These are phyloP conservation scores for Aspergillus pseudonomiae DNA, from an alignment of 2,329 filamentous ascomycete genomes.

Conservation along the genomic window DNA sequence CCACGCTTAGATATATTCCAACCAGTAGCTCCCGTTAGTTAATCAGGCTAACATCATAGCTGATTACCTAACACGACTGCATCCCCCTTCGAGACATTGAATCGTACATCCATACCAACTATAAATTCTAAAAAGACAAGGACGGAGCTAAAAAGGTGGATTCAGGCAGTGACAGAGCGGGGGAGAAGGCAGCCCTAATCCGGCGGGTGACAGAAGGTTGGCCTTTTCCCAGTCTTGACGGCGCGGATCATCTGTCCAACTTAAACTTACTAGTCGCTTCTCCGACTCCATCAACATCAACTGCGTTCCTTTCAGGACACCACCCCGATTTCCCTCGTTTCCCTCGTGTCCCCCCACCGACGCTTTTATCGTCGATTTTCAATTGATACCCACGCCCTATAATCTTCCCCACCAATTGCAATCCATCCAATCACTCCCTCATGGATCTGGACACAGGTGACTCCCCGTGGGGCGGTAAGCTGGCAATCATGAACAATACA, in stretches of 20 bases:
- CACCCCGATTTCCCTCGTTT: background rate
- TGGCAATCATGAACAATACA: slow-evolving; percentile 31
- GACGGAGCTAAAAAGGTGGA: background rate
- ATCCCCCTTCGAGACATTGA: background rate
- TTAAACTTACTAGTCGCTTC: slow-evolving; percentile 15
- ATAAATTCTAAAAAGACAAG: background rate
- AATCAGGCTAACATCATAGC: background rate
- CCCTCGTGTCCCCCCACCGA: background rate
- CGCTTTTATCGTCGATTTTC: background rate
- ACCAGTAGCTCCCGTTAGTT: background rate
- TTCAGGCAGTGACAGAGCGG: background rate
- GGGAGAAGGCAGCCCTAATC: slow-evolving; percentile 8
- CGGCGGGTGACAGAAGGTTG: slow-evolving; percentile 3
- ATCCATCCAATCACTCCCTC: slow-evolving; percentile 9
- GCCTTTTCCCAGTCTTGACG: background rate
- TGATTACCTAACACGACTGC: background rate
- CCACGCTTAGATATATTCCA: background rate
- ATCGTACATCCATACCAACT: background rate
- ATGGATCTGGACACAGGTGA: slow-evolving; percentile 50
- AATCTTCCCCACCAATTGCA: slow-evolving; percentile 1
- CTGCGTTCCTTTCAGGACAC: slow-evolving; percentile 4
- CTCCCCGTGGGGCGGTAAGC: slow-evolving; percentile 55
- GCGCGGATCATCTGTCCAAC: slow-evolving; percentile 18
- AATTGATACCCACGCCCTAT: background rate
- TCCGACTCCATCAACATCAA: slow-evolving; percentile 12